Percentiles rank a stretch among this genome's conserved stretches.
Evolutionary conservation across 2,329 filamentous ascomycete species (phyloP).

Genomic region (Cladobotryum protrusum): DNA sequence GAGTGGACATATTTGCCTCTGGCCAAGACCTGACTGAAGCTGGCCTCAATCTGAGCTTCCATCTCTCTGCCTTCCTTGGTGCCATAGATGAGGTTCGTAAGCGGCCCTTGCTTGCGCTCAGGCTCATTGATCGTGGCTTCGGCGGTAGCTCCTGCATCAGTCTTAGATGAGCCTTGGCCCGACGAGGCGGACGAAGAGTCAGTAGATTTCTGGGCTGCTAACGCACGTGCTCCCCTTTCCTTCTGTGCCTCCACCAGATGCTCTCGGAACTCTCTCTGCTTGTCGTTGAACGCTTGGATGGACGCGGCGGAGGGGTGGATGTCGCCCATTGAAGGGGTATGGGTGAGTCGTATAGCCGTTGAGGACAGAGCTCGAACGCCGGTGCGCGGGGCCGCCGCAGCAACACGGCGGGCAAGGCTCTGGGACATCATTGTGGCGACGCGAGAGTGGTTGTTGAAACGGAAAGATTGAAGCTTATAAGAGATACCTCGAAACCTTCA

Average conservation of each 20-base stretch:
- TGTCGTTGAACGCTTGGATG: slow-evolving; percentile 69
- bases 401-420: slow-evolving; percentile 42
- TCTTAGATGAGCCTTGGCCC: slow-evolving; percentile 32
- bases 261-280: slow-evolving; percentile 82
- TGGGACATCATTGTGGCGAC: slow-evolving; percentile 43
- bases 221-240: slow-evolving; percentile 80
- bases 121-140: slow-evolving; percentile 51
- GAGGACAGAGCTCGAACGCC: slow-evolving; percentile 52
- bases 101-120: slow-evolving; percentile 61
- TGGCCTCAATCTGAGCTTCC: slow-evolving; percentile 91
- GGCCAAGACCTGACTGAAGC: slow-evolving; percentile 90
- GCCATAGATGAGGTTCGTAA: slow-evolving; percentile 91
- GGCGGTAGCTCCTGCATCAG: slow-evolving; percentile 37
- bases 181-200: slow-evolving; percentile 38
- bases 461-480: background rate
- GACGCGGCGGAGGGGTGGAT: slow-evolving; percentile 61
- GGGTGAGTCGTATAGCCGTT: slow-evolving; percentile 38
- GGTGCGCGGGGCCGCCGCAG: slow-evolving; percentile 39
- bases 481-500: too few relatives aligned
- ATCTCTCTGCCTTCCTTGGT: slow-evolving; percentile 92
- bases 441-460: slow-evolving; percentile 18
- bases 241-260: slow-evolving; percentile 70
- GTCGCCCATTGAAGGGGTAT: slow-evolving; percentile 76
- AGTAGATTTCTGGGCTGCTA: slow-evolving; percentile 35
- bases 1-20: slow-evolving; percentile 98